Evolutionary conservation across 2,329 filamentous ascomycete genomes (phyloP), one percentile per base, ranked within the genome.

Genomic region (Aspergillus sp.): DNA sequence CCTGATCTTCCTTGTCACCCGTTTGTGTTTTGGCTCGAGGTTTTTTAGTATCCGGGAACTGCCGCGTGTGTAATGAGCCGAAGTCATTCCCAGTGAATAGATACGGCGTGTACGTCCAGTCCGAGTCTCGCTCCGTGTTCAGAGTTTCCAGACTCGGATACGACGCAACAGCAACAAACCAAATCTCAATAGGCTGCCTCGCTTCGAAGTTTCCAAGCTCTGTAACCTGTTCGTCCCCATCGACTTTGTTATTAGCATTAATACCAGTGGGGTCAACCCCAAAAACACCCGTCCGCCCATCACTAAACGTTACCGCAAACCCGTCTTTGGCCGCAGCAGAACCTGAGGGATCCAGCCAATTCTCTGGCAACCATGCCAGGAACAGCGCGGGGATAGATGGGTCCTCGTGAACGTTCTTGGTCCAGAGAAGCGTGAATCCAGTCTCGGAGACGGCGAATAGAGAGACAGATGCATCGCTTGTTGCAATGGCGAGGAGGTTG

Each of bases 271-370:
- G 27, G 8, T 31, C 31, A 19, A 55, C 3, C 1, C 46, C 50
- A 14, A 89, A 73, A 17, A 90, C 66, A 40, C 81, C 78, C 1
- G 91, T 87, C 9, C 81, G 75, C 0, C 89, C 89, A 40, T 84
- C 82, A 0, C 90, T 91, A 3, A 91, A 86, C 0, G 91, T 90
- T 54, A 91, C 80, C 2, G 85, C 90, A 49, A 95, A 77, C 6
- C 84, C 75, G 56, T 84, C 73, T 12, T 27, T 6, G 41, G 9
- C 12, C 21, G 3, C 27, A 17, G 6, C 21, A 9, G 33, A 8
- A 21, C 35, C 3, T 14, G 11, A 23, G n/a, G 49, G 35, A 33
- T 19, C 21, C 14, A 58, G 66, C 71, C 70, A 74, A 12, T 59
- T 56, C 25, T 61, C 56, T 1, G 90, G 88, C 61, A 91, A 84